A percentile compares a stretch with the other conserved stretches of the same genome.
phyloP scores from a whole-genome alignment of 345 rosid genomes.

The Syzygium oleosum region DNA sequence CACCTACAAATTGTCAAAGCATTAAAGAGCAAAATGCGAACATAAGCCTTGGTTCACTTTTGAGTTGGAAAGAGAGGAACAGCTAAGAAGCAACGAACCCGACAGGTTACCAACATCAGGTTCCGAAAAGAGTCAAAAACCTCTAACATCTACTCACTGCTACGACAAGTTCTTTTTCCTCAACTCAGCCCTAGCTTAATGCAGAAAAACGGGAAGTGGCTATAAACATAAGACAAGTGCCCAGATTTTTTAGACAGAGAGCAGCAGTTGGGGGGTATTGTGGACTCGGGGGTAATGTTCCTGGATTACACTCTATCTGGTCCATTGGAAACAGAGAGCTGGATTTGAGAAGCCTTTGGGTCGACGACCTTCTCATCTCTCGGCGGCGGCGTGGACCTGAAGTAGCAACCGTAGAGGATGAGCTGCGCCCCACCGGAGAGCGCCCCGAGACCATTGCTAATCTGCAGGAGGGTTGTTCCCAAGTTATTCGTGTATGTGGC shows the following conservation, averaged over 20 bases:
- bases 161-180: background rate
- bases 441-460: constrained; percentile 56
- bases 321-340: background rate
- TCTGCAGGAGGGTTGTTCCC: constrained; percentile 11
- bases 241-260: background rate
- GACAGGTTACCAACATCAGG: background rate
- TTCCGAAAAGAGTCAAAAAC: background rate
- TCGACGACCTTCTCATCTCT: background rate
- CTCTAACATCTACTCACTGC: background rate
- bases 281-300: background rate
- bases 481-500: background rate
- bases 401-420: constrained; percentile 25
- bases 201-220: background rate
- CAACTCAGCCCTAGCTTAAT: background rate
- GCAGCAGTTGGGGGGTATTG: background rate
- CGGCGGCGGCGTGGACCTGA: constrained; percentile 24
- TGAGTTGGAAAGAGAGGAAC: background rate
- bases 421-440: constrained; percentile 26
- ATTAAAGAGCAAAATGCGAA: background rate
- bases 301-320: background rate
- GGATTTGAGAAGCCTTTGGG: constrained; percentile 30
- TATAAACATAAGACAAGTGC: background rate
- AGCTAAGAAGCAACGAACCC: background rate
- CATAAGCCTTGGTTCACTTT: background rate
- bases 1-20: background rate